Percentiles rank a stretch among this genome's conserved stretches.
phyloP scores from a whole-genome alignment of 1,284 basidiomycete genomes.

The Ceratobasidium sp. region DNA sequence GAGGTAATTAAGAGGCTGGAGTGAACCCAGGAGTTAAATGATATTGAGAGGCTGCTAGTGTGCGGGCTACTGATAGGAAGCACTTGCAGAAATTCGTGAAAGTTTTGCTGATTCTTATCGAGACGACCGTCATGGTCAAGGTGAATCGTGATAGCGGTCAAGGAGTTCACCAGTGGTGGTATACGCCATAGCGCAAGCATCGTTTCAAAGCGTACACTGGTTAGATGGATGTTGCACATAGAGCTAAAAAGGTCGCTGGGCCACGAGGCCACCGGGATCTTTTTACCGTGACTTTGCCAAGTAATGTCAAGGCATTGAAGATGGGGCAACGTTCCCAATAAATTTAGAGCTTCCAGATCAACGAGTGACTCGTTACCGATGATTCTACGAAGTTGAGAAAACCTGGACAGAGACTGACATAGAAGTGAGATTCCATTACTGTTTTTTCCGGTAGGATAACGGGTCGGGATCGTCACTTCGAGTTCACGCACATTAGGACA shows the following conservation, averaged over 20 bases:
- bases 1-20: neutral
- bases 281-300: neutral
- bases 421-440: too few species aligned
- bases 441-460: neutral
- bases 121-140: neutral
- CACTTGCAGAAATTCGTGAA: neutral
- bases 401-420: neutral
- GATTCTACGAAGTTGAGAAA: neutral
- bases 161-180: neutral
- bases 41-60: neutral
- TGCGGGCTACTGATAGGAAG: neutral
- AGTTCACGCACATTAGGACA: slow-evolving; percentile 20
- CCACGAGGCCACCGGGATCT: too few species aligned
- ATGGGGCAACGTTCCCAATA: slow-evolving; percentile 1
- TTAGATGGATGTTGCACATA: neutral
- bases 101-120: neutral
- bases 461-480: neutral
- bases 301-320: slow-evolving; percentile 7
- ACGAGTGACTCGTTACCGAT: neutral
- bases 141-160: slow-evolving; percentile 1
- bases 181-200: slow-evolving; percentile 1
- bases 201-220: neutral
- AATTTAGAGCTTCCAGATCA: neutral
- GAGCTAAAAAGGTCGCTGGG: neutral
- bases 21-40: neutral